Conservation (phyloP, 2,329 filamentous ascomycete genomes). For the Talaromyces verruculosus region DNA sequence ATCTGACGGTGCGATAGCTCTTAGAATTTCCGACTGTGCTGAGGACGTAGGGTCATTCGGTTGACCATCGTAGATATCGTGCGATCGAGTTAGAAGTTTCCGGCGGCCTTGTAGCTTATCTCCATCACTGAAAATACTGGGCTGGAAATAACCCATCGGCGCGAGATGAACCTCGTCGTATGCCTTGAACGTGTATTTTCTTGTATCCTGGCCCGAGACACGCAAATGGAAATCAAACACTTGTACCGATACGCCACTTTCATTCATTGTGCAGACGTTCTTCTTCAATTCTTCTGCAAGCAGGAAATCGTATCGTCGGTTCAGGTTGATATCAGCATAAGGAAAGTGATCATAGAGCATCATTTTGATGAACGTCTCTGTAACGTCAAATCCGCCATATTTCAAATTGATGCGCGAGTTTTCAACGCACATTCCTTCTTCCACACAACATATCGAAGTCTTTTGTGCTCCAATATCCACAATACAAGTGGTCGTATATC, state of each 20-base stretch:
- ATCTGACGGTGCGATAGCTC: conserved; percentile 49
- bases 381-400: conserved; percentile 88
- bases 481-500: conserved; percentile 90
- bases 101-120: conserved; percentile 76
- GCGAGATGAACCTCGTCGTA: conserved; percentile 96
- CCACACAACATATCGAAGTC: conserved; percentile 93
- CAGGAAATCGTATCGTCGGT: conserved; percentile 84
- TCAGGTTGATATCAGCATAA: conserved; percentile 90
- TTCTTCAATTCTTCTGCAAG: conserved; percentile 94
- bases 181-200: conserved; percentile 93
- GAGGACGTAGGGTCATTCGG: conserved; percentile 86
- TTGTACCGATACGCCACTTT: conserved; percentile 85
- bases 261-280: conserved; percentile 87
- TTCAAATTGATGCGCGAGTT: conserved; percentile 95
- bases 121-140: conserved; percentile 73
- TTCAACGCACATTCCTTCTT: conserved; percentile 91
- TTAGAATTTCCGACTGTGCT: conserved; percentile 71
- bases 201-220: conserved; percentile 80
- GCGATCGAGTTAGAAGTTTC: conserved; percentile 80
- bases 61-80: conserved; percentile 89
- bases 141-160: conserved; percentile 91
- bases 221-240: conserved; percentile 87
- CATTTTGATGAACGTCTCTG: conserved; percentile 95
- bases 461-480: conserved; percentile 97
- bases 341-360: conserved; percentile 96